Base-by-base conservation (phyloP, 192 early-diverging fungal species). In the Pilobolus umbonatus region DNA sequence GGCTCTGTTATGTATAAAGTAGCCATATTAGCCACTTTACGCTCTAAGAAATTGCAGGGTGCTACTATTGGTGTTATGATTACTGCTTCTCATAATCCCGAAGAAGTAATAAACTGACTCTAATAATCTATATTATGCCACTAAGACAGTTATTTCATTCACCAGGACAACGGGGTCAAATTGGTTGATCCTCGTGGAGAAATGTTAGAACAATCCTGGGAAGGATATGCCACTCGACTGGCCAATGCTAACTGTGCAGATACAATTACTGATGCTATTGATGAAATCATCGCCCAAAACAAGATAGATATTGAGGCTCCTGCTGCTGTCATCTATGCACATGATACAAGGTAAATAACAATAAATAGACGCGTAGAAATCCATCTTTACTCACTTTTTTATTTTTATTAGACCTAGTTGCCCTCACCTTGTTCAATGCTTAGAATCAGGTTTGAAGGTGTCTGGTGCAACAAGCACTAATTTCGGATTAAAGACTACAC, bases 61-160 rank as follows among this genome's bases (percentile, higher is more conserved):
- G 81, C 85, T 57, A 78, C 74, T 49, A 94, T 99, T 59, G 97
- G 97, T 52, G 86, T 92, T 35, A 98, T 99, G 97, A 83, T 99
- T 60, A 99, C 97, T 42, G 97, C 97, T 30, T 98, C 95, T 26
- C 97, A 99, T 78, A 99, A 99, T 74, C 89, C 92, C 45, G 93
- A 89, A 73, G 69, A 68, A 58, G 89, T 91, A 75, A 61, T 48
- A 36, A 4, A 38, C 30, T 46, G 32, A 21, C 30, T 28, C 19
- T 9, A 36, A 31, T n/a, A 43, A 40, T 19, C n/a, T n/a, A n/a
- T 10, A 36, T 21, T 39, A 42, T 17, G 19, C 1, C 26, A 42
- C 14, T 22, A 26, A 48, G 22, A 21, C 19, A 45, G 25, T 38
- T 28, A 11, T 46, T 22, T 49, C 50, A 62, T 38, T 42, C 54